Conservation (phyloP, 2,329 filamentous ascomycete genomes). For the Arachnomyces sp. region DNA sequence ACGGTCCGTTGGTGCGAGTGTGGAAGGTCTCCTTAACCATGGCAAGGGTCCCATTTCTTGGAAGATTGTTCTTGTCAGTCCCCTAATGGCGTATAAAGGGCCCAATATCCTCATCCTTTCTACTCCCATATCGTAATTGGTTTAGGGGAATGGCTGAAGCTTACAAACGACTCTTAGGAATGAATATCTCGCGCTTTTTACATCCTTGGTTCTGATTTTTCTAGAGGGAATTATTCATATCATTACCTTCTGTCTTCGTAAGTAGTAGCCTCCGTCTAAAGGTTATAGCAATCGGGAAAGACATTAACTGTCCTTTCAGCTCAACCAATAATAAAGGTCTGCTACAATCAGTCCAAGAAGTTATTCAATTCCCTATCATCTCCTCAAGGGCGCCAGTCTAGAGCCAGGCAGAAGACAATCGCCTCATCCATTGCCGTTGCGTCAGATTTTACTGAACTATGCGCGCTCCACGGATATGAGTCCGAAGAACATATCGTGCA, state of each 20-base stretch:
- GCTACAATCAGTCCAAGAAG: constrained; percentile 72
- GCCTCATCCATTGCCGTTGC: constrained; percentile 76
- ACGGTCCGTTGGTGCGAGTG: no score
- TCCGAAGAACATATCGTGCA: constrained; percentile 95
- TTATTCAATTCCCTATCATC: constrained; percentile 74
- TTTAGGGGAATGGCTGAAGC: constrained; percentile 1
- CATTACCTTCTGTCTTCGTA: constrained; percentile 80
- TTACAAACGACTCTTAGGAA: constrained; percentile 41
- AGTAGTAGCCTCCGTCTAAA: constrained; percentile 30
- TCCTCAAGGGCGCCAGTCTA: constrained; percentile 59
- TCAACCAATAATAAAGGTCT: constrained; percentile 69
- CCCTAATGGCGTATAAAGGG: neutral
- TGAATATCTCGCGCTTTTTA: constrained; percentile 81
- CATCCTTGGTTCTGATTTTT: constrained; percentile 73
- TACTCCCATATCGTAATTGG: no score
- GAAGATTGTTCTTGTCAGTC: constrained; percentile 48
- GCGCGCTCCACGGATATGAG: constrained; percentile 80
- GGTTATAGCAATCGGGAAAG: neutral
- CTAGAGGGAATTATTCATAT: constrained; percentile 78
- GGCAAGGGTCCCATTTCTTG: constrained; percentile 56
- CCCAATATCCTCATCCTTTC: no score
- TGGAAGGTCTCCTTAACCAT: constrained; percentile 27
- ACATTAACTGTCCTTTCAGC: constrained; percentile 42
- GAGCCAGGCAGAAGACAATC: constrained; percentile 61
- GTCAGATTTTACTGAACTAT: constrained; percentile 90